Evolutionary conservation across 495 filamentous ascomycete genomes (phyloP).

Genomic region (Delitschia confertaspora): DNA sequence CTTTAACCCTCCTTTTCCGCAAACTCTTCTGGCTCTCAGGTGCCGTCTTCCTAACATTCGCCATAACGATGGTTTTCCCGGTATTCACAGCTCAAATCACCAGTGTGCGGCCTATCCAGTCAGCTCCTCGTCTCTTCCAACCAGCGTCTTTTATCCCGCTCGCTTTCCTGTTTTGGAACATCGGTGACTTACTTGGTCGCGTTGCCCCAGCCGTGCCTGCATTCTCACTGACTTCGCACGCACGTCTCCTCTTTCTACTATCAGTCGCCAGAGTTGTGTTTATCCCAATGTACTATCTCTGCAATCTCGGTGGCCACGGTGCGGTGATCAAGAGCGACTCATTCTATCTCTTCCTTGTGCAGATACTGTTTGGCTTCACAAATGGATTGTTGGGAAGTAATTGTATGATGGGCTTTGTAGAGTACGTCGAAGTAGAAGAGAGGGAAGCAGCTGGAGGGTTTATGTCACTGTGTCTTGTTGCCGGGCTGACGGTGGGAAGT

Average conservation of each 20-base stretch:
- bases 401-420: conserved; percentile 82
- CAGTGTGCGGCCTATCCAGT: conserved; percentile 42
- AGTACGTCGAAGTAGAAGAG: conserved; percentile 70
- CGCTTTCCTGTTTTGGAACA: conserved; percentile 88
- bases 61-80: conserved; percentile 86
- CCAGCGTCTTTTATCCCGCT: conserved; percentile 77
- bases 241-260: conserved; percentile 53
- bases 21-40: conserved; percentile 65
- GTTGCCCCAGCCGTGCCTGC: conserved; percentile 56
- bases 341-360: conserved; percentile 80
- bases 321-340: conserved; percentile 68
- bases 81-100: conserved; percentile 79
- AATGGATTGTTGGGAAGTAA: conserved; percentile 79
- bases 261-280: conserved; percentile 57
- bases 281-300: conserved; percentile 80
- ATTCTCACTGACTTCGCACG: conserved; percentile 52
- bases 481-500: conserved; percentile 74
- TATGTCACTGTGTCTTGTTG: conserved; percentile 83
- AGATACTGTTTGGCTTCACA: conserved; percentile 70
- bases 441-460: conserved; percentile 85
- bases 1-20: conserved; percentile 55
- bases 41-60: conserved; percentile 69
- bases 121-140: conserved; percentile 53
- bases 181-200: conserved; percentile 73
- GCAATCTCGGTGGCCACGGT: conserved; percentile 64